phyloP scores from a whole-genome alignment of 1,139 yeast species.

The Groenewaldozyma sp. region DNA sequence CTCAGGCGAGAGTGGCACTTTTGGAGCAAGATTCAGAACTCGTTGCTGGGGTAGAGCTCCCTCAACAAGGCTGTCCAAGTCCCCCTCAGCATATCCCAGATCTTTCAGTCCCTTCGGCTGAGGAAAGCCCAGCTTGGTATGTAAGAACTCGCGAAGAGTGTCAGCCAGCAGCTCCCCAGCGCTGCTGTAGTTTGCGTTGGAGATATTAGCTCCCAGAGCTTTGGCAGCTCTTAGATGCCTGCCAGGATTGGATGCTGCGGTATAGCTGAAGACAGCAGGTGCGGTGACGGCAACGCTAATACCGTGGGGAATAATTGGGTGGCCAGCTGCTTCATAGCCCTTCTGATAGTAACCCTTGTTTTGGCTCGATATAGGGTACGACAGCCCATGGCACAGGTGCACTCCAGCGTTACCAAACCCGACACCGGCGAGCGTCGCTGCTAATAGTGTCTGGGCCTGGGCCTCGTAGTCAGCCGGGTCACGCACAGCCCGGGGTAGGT shows the following conservation, averaged over 20 bases:
- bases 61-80: conserved; percentile 29
- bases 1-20: conserved; percentile 23
- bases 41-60: conserved; percentile 36
- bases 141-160: conserved; percentile 29
- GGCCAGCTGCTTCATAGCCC: conserved; percentile 31
- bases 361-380: conserved; percentile 34
- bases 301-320: conserved; percentile 35
- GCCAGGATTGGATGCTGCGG: conserved; percentile 35
- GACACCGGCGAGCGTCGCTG: conserved; percentile 36
- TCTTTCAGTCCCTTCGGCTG: conserved; percentile 31
- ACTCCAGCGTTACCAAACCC: conserved; percentile 38
- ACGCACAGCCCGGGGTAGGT: conserved; percentile 31
- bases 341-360: conserved; percentile 32
- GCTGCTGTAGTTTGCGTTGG: conserved; percentile 30
- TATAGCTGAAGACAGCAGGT: conserved; percentile 33
- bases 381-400: conserved; percentile 35
- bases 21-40: conserved; percentile 32
- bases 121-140: conserved; percentile 27
- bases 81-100: conserved; percentile 28
- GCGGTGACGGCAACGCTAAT: conserved; percentile 36
- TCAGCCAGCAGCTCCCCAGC: conserved; percentile 34
- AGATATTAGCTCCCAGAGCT: conserved; percentile 31
- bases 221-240: conserved; percentile 33
- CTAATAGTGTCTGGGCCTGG: conserved; percentile 32
- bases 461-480: conserved; percentile 33